Base-by-base conservation (phyloP, 495 filamentous ascomycete species). In the Trichoderma erinaceum region DNA sequence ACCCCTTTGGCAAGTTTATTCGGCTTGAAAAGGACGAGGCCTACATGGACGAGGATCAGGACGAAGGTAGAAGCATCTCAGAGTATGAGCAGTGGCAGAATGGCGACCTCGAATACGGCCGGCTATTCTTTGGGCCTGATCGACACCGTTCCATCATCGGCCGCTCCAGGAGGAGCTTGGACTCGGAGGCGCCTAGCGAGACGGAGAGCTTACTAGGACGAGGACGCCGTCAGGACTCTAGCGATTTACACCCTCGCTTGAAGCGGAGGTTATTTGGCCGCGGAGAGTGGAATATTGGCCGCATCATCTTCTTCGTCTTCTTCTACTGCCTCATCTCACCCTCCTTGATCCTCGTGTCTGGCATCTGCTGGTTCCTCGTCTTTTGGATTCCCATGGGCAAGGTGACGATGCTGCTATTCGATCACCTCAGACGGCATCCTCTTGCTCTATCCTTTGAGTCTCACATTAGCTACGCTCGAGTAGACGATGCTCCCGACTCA, bases 31-130 rank as follows among this genome's bases (percentile, higher is more conserved):
- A 92, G 71, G 93, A 99, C 72, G 95, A 98, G 72, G 88, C 89
- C 41, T 99, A 99, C 75, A 84, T 92, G 27, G 92, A 98, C 71
- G 95, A 99, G 77, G 95, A 99, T 75, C 88, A 96, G 73, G 96
- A 93, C n/a, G 95, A 99, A 78, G 95, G 96, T n/a, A 86, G 95
- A 72, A 98, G 93, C 77, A 97, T 99, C 75, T 96, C 92, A 74
- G 95, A 99, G 78, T 99, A 99, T 77, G 95, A 98, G 76, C 93
- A 96, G 76, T 99, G 95, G 95, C 95, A 99, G 75, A 96, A 89
- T 72, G 95, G 95, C 46, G 95, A 99, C 75, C 80, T 99, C 44
- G 95, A 99, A 77, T 91, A 97, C 77, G 95, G 95, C 4, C 84
- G 93, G 16, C 85, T 97, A 11, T 98, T 98, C 82, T 99, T 99